phyloP scores from a whole-genome alignment of 2,329 filamentous ascomycete genomes.

The Ceratocystis albifundus region DNA sequence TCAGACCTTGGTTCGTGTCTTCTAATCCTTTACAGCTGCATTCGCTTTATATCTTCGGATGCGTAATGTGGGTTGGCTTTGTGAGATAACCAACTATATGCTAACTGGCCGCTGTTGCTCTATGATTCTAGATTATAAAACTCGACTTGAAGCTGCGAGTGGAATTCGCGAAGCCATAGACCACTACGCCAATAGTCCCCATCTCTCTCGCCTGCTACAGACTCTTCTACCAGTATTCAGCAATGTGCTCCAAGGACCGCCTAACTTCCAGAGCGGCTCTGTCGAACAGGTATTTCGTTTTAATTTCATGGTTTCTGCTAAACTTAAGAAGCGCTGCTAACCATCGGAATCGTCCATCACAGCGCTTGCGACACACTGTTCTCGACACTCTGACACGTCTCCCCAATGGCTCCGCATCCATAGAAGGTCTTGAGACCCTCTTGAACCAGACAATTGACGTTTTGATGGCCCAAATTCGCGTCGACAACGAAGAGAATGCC shows the following conservation, averaged over 20 bases:
- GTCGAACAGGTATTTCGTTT: slow-evolving; percentile 61
- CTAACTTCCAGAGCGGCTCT: slow-evolving; percentile 83
- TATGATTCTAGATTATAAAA: slow-evolving; percentile 36
- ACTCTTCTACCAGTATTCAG: slow-evolving; percentile 85
- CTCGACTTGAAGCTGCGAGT: slow-evolving; percentile 69
- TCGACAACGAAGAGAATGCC: slow-evolving; percentile 97
- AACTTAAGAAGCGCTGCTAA: slow-evolving; percentile 22
- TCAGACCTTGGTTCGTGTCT: slow-evolving; percentile 42
- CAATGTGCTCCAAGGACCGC: slow-evolving; percentile 69
- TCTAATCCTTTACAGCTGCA: background rate
- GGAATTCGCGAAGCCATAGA: slow-evolving; percentile 88
- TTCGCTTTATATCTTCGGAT: background rate
- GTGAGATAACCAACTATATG: background rate
- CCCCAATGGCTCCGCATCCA: slow-evolving; percentile 55
- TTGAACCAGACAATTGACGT: slow-evolving; percentile 81
- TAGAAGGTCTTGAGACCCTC: slow-evolving; percentile 76
- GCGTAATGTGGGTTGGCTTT: background rate
- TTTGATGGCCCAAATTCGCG: slow-evolving; percentile 74
- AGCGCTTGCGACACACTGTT: slow-evolving; percentile 84
- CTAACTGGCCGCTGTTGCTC: background rate
- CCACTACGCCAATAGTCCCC: slow-evolving; percentile 64
- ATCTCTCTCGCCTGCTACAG: slow-evolving; percentile 71
- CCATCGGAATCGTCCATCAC: slow-evolving; percentile 25
- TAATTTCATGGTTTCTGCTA: background rate
- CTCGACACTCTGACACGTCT: slow-evolving; percentile 91